Base-by-base conservation (phyloP, 352 stramenopile species). In the Globisporangium alternatum region DNA sequence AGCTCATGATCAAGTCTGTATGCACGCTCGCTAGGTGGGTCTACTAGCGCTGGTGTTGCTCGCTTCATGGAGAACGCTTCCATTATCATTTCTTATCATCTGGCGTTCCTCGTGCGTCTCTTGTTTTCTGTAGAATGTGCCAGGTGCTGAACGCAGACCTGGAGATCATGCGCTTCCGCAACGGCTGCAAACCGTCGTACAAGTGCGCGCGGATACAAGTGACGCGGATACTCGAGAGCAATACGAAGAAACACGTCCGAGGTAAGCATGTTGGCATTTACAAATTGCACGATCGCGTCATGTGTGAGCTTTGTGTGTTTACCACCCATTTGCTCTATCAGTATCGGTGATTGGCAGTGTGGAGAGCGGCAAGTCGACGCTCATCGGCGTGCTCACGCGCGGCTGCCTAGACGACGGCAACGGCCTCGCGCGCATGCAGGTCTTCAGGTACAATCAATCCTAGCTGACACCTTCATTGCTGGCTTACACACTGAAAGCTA, bases 361-460 rank as follows among this genome's bases (percentile, higher is more conserved):
- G 64, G 86, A 90, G 41, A 90, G 87, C 52, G 90, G 90, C 63
- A 97, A 97, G 68, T 97, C 88, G 60, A 97, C 90, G 41, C 63
- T 97, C 13, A 83, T 97, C 3, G 87, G 89, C 9, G 90, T 97
- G n/a, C 64, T 97, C 21, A 97, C 88, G 9, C 77, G 84, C 28
- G 85, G 88, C 4, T 89, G 76, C 52, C 67, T 93, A 25, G 90
- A 97, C 60, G 88, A 97, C 60, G 90, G 90, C 3, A 71, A 82
- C 51, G 90, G 90, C 1, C 73, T 97, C 31, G 87, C 88, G 8
- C 80, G 90, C 8, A 96, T 97, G 87, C 86, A 96, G 67, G 88
- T 96, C 17, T 96, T 96, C 69, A 76, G 82, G 71, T 78, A 64
- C n/a, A n/a, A n/a, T n/a, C 39, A 19, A 41, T 1, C 8, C 35